A percentile compares a stretch with the other conserved stretches of the same genome.
Conservation (phyloP, 2,329 filamentous ascomycete species). For the Cytospora leucostoma region DNA sequence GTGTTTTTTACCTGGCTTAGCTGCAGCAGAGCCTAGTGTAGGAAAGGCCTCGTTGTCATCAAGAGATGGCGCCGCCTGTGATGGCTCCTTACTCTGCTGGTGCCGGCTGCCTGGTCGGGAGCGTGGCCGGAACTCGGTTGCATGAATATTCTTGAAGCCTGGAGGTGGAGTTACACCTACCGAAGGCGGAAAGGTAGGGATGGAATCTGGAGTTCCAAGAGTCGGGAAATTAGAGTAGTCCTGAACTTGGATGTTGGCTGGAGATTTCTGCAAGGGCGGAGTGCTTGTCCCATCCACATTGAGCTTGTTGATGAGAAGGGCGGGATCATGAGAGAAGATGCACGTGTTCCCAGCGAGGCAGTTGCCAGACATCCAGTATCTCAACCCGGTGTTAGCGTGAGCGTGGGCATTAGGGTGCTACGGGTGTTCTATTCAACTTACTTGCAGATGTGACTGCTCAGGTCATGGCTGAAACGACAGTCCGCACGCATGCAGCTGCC, state of each 20-base stretch:
- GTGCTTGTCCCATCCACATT: conserved; percentile 69
- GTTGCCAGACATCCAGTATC: conserved; percentile 95
- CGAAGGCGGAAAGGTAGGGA: conserved; percentile 54
- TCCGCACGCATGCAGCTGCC: conserved; percentile 95
- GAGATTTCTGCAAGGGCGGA: conserved; percentile 62
- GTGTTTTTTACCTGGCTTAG: conserved; percentile 84
- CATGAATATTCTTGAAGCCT: conserved; percentile 65
- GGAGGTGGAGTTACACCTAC: conserved; percentile 65
- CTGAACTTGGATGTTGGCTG: conserved; percentile 74
- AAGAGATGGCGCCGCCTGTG: conserved; percentile 71
- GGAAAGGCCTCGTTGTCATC: conserved; percentile 97
- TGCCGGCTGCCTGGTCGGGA: conserved; percentile 86
- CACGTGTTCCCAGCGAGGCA: conserved; percentile 92
- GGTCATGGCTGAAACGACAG: conserved; percentile 94
- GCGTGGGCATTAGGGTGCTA: conserved; percentile 19
- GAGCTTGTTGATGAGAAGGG: conserved; percentile 80
- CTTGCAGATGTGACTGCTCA: conserved; percentile 98
- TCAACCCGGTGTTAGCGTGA: conserved; percentile 39
- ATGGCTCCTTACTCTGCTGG: conserved; percentile 61
- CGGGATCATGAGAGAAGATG: conserved; percentile 95
- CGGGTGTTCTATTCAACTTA: conserved; percentile 52
- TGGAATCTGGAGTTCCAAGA: conserved; percentile 64
- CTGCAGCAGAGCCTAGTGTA: conserved; percentile 73
- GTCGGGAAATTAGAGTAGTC: conserved; percentile 86
- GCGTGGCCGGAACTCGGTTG: conserved; percentile 66